A percentile compares a stretch with the other conserved stretches of the same genome.
phyloP scores from a whole-genome alignment of 2,329 filamentous ascomycete genomes.

The Aspergillus ochraceoroseus region DNA sequence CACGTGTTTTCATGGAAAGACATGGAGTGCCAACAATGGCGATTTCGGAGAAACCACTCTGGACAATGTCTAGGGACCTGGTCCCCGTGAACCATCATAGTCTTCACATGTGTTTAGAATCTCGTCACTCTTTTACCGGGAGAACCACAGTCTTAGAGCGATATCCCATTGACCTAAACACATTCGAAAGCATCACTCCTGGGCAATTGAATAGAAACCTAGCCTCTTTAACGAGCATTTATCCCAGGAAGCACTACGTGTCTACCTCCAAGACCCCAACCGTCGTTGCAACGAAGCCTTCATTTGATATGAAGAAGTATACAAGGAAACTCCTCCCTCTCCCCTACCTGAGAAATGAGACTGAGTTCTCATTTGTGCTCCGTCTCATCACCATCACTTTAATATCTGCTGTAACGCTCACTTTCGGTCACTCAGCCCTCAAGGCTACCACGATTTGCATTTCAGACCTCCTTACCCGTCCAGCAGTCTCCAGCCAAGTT shows the following conservation, averaged over 20 bases:
- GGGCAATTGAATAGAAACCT: conserved; percentile 46
- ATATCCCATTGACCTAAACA: conserved; percentile 46
- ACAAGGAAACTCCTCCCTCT: conserved; percentile 24
- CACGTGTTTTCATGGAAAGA: conserved; percentile 41
- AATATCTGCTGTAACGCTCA: conserved; percentile 28
- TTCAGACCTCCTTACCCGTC: conserved; percentile 25
- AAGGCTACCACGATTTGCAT: conserved; percentile 25
- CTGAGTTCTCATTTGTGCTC: conserved; percentile 25
- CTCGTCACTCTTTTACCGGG: conserved; percentile 33
- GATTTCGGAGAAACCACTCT: conserved; percentile 43
- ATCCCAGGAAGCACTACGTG: conserved; percentile 26
- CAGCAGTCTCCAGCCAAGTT: conserved; percentile 22
- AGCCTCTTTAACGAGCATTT: conserved; percentile 38
- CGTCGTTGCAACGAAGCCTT: conserved; percentile 12
- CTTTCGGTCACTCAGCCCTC: conserved; percentile 31
- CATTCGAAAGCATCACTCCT: conserved; percentile 46
- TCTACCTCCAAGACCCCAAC: conserved; percentile 16
- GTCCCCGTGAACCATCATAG: conserved; percentile 40
- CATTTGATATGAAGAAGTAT: conserved; percentile 25
- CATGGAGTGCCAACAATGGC: conserved; percentile 44
- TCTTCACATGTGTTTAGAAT: conserved; percentile 44
- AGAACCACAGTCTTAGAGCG: conserved; percentile 34
- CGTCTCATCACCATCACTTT: conserved; percentile 29
- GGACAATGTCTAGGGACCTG: conserved; percentile 33
- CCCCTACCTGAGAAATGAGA: conserved; percentile 20